Conservation (phyloP, 164 flowering plant species). For the Piper betle region DNA sequence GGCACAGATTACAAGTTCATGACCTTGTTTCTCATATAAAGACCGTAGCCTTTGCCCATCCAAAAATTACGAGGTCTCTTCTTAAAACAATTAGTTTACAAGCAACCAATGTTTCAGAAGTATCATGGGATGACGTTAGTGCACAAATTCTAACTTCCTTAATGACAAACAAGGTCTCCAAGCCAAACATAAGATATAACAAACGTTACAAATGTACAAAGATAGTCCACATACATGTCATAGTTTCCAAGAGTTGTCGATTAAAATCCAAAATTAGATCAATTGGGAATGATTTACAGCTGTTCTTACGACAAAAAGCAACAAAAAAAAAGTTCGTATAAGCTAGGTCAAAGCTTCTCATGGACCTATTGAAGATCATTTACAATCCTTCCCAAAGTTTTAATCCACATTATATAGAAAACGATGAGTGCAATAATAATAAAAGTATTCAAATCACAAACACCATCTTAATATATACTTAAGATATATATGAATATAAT, state of each 20-base stretch:
- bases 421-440: slow-evolving; percentile 16
- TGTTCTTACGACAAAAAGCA: slow-evolving; percentile 98
- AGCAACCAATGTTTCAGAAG: background rate
- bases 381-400: slow-evolving; percentile 54
- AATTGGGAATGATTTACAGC: slow-evolving; percentile 90
- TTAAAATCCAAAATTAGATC: slow-evolving; percentile 98
- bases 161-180: slow-evolving; percentile 9
- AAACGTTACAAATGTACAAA: slow-evolving; percentile 31
- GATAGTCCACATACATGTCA: slow-evolving; percentile 93
- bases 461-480: slow-evolving; percentile 48
- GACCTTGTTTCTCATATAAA: no score
- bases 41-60: no score
- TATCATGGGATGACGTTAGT: background rate
- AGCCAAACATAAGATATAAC: slow-evolving; percentile 9
- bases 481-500: slow-evolving; percentile 87
- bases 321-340: slow-evolving; percentile 46
- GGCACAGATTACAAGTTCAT: no score
- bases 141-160: slow-evolving; percentile 3
- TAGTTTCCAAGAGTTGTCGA: slow-evolving; percentile 98
- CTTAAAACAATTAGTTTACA: background rate
- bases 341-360: slow-evolving; percentile 99
- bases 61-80: no score
- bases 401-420: slow-evolving; percentile 46
- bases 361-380: slow-evolving; percentile 86
- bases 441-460: slow-evolving; percentile 36